Base-by-base conservation (phyloP, 352 stramenopile species). In the Pythium aphanidermatum region DNA sequence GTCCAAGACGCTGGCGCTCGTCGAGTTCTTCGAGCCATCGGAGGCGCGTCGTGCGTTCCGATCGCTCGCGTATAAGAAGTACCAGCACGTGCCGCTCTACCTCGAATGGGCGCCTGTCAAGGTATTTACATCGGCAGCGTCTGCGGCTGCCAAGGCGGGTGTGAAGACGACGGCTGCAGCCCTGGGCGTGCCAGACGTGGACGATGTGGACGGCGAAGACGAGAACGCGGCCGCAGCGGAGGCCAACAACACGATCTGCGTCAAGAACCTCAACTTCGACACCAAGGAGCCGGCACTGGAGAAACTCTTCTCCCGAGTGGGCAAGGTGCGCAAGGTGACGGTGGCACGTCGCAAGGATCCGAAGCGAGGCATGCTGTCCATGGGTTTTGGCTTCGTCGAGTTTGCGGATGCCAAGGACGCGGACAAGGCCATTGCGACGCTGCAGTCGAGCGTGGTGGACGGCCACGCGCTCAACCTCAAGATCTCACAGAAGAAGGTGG, bases 301-400 rank as follows among this genome's bases (percentile, higher is more conserved):
- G 47, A 75, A 76, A 33, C 62, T 92, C 39, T 87, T 80, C 49
- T 49, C 63, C 62, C 73, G 65, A 41, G 74, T 80, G 45, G 81
- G 84, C 46, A 77, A 68, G 34, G 46, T 97, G 32, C 71, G 78
- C 36, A 88, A 92, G 51, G 86, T 96, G 21, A 89, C 87, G 28
- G 82, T 98, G 11, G 86, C 86, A 36, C 65, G 75, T 2, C 68
- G 78, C 21, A 92, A 91, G 32, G 75, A 92, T 38, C 80, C 89
- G 13, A 85, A 92, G 65, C 67, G 69, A 29, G 65, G 72, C 5
- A 65, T 89, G 58, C 61, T 98, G 29, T 98, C 92, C 14, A 98
- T 99, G 90, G 96, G 97, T 21, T 99, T 97, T 75, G 96, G 96
- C n/a, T 99, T 99, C 74, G 93, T 99, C 33, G 96, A 99, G 74